Evolutionary conservation across 225 moss, liverwort and hornwort genomes (phyloP).

Genomic region (Pleurozium schreberi): DNA sequence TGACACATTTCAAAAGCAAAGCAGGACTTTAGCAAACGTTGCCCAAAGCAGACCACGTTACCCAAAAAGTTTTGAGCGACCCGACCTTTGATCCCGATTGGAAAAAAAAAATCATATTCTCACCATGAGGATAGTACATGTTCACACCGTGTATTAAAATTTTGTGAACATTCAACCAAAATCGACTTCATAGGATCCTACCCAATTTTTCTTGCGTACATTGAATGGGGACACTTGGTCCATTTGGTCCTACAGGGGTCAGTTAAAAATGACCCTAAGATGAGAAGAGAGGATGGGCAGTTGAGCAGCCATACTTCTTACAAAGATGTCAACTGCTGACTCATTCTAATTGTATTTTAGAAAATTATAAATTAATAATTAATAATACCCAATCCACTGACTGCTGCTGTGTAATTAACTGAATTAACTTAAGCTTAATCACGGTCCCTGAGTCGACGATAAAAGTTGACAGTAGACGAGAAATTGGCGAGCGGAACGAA

Average conservation of each 20-base stretch:
- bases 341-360: not conserved
- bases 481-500: not conserved
- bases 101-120: not conserved
- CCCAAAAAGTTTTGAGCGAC: fast-evolving
- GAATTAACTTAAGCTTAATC: too few relatives aligned
- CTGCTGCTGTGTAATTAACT: too few relatives aligned
- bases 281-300: not conserved
- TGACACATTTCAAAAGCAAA: not conserved
- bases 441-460: not conserved
- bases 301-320: not conserved
- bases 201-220: not conserved
- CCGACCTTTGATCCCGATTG: fast-evolving
- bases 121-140: fast-evolving
- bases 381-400: not conserved
- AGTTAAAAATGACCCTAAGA: not conserved
- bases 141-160: not conserved
- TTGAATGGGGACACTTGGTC: not conserved
- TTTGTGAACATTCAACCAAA: not conserved
- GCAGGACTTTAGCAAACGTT: fast-evolving
- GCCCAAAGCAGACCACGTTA: fast-evolving
- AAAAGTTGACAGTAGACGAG: not conserved
- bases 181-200: not conserved
- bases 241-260: not conserved
- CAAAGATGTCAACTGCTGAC: not conserved
- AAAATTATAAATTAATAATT: not conserved